Percentiles rank a stretch among this genome's conserved stretches.
These are phyloP conservation scores for Lasiosphaeria ovina DNA, from an alignment of 495 filamentous ascomycete species.

Conservation along the genomic window DNA sequence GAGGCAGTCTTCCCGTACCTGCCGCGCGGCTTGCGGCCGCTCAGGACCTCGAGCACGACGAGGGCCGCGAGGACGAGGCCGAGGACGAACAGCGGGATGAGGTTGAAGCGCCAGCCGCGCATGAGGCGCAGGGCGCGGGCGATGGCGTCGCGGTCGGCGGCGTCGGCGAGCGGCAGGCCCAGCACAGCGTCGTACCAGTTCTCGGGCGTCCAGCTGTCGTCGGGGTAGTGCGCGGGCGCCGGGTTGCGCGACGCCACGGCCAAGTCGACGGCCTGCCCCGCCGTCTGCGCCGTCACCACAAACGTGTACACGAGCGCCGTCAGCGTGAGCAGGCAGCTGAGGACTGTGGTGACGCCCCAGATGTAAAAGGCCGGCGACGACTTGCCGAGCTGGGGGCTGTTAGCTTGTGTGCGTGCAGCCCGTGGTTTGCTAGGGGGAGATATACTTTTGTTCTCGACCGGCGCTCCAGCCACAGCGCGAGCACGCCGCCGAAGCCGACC, in stretches of 20 bases:
- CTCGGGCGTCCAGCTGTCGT: constrained; percentile 52
- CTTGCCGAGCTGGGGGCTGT: constrained; percentile 19
- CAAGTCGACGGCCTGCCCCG: constrained; percentile 43
- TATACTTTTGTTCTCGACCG: constrained; percentile 28
- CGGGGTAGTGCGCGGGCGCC: constrained; percentile 43
- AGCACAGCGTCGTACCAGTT: constrained; percentile 55
- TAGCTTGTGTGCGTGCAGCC: constrained; percentile 7
- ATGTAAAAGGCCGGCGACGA: constrained; percentile 33
- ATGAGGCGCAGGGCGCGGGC: constrained; percentile 41
- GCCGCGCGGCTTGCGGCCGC: constrained; percentile 14
- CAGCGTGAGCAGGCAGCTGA: constrained; percentile 46
- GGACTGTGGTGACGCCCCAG: constrained; percentile 41
- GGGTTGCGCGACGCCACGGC: constrained; percentile 22
- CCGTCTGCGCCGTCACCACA: constrained; percentile 41
- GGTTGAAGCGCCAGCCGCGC: constrained; percentile 54
- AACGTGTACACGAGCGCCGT: constrained; percentile 47
- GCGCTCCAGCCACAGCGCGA: constrained; percentile 38
- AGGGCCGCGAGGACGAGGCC: constrained; percentile 45
- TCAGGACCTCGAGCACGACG: constrained; percentile 39
- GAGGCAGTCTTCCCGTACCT: constrained; percentile 12
- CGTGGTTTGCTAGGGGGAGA: neutral
- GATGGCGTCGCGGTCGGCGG: constrained; percentile 36
- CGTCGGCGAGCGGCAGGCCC: constrained; percentile 39
- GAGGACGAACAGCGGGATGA: constrained; percentile 50
- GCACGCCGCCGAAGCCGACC: constrained; percentile 44